Evolutionary conservation across 2,329 filamentous ascomycete species (phyloP).

Genomic region (Cephalotrichum gorgonifer): DNA sequence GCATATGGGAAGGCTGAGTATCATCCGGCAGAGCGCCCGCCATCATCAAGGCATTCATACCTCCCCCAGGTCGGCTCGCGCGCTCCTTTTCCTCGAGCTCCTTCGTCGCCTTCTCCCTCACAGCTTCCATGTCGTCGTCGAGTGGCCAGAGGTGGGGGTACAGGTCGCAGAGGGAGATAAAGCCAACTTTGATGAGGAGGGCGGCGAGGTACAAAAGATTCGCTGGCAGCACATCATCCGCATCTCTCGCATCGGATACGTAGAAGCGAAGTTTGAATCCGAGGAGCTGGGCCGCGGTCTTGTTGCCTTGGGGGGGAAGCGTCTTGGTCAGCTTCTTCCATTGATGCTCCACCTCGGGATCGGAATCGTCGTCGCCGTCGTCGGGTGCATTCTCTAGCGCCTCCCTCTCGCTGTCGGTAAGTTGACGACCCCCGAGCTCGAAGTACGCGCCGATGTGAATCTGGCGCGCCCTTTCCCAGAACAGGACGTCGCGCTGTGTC

Average conservation of each 20-base stretch:
- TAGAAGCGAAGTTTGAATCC: conserved; percentile 98
- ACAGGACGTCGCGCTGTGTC: conserved; percentile 57
- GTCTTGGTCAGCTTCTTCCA: conserved; percentile 79
- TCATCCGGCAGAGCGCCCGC: conserved; percentile 85
- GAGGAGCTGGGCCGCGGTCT: conserved; percentile 84
- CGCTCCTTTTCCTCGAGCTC: conserved; percentile 72
- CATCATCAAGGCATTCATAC: conserved; percentile 74
- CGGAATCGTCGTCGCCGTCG: conserved; percentile 19
- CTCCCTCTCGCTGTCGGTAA: conserved; percentile 48
- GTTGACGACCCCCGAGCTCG: conserved; percentile 66
- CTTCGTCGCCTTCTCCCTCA: conserved; percentile 60
- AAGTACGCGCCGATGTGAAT: conserved; percentile 78
- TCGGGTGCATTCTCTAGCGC: conserved; percentile 22
- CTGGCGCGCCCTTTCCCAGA: conserved; percentile 73
- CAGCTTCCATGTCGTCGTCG: conserved; percentile 70
- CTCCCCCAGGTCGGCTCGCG: conserved; percentile 57
- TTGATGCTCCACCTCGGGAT: conserved; percentile 43
- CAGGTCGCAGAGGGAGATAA: conserved; percentile 82
- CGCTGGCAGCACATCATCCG: conserved; percentile 70
- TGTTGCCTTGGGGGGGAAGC: conserved; percentile 74
- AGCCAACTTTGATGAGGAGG: conserved; percentile 91
- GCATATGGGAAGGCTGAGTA: conserved; percentile 39
- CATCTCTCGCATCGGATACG: conserved; percentile 65
- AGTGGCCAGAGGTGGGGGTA: conserved; percentile 85
- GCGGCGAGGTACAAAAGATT: conserved; percentile 90